Conservation (phyloP, 208 protist genomes). For the Leptomonas pyrrhocoris region DNA sequence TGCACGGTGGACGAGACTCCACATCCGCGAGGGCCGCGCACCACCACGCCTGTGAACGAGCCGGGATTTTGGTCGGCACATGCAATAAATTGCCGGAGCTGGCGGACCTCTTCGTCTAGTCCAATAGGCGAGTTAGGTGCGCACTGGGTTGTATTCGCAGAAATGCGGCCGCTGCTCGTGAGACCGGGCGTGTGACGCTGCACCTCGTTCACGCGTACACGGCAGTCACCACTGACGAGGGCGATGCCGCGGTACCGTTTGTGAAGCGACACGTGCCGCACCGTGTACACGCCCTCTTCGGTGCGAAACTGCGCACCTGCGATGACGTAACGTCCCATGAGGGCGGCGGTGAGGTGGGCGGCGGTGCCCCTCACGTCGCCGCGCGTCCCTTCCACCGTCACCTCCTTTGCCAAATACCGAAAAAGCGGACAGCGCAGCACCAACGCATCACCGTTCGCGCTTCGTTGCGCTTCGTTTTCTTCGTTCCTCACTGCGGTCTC, state of each 20-base stretch:
- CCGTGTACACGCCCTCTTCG: slow-evolving; percentile 48
- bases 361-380: slow-evolving; percentile 25
- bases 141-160: neutral
- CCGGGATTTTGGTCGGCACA: slow-evolving; percentile 32
- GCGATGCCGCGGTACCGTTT: slow-evolving; percentile 61
- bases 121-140: slow-evolving; percentile 30
- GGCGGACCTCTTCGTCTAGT: slow-evolving; percentile 35
- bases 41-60: slow-evolving; percentile 41
- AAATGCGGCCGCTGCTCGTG: no score
- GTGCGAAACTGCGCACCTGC: slow-evolving; percentile 46
- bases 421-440: slow-evolving; percentile 30
- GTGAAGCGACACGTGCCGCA: slow-evolving; percentile 44
- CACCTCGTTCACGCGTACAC: slow-evolving; percentile 61
- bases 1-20: slow-evolving; percentile 46
- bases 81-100: slow-evolving; percentile 33
- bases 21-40: slow-evolving; percentile 58
- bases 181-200: neutral
- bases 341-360: slow-evolving; percentile 43
- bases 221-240: slow-evolving; percentile 48
- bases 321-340: slow-evolving; percentile 60
- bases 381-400: slow-evolving; percentile 25
- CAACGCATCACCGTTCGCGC: slow-evolving; percentile 1
- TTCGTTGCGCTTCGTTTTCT: neutral
- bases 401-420: slow-evolving; percentile 28
- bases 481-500: neutral